Evolutionary conservation across 345 rosid genomes (phyloP), one percentile per base, ranked within the genome.

Genomic region (Cardamine occulta): DNA sequence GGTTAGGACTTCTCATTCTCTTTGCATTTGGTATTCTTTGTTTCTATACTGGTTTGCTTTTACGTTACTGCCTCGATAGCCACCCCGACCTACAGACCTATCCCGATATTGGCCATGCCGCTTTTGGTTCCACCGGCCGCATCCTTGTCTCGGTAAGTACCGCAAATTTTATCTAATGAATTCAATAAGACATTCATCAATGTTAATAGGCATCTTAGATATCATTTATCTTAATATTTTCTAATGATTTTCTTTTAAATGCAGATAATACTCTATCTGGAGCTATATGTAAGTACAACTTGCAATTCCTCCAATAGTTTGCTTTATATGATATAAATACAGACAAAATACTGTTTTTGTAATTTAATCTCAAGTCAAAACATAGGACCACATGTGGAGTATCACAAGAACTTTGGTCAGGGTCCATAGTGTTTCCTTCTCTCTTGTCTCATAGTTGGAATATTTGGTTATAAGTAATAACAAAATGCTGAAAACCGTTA

Each of bases 21-120:
- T 23, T 94, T 6, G 72, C 78, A 65, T 94, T 84, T 80, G 96
- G 88, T 2, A 64, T 88, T 31, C 85, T 94, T 68, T 94, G 97
- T 40, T 94, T 81, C 40, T 94, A 94, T 85, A 94, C 98, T 17
- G 98, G 98, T 17, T 55, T 87, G 72, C 96, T 94, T 8, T 40
- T 94, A 80, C 93, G 97, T n/a, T 35, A 78, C 68, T 94, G 97
- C 66, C 80, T 94, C 70, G 98, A 94, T 67, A 91, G 96, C 73
- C 85, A 86, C 75, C 97, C 96, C 0, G 97, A 87, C 18, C 83
- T 94, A 18, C 89, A 86, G 81, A 94, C 98, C 56, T 94, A 91
- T 80, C 98, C 98, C 0, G 98, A 94, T 70, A 88, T 94, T 40
- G 98, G 98, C 59, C 93, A 91, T 66, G 97, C 95, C 2, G 98